phyloP scores from a whole-genome alignment of 192 early-diverging fungal species.

The Coemansia sp. region DNA sequence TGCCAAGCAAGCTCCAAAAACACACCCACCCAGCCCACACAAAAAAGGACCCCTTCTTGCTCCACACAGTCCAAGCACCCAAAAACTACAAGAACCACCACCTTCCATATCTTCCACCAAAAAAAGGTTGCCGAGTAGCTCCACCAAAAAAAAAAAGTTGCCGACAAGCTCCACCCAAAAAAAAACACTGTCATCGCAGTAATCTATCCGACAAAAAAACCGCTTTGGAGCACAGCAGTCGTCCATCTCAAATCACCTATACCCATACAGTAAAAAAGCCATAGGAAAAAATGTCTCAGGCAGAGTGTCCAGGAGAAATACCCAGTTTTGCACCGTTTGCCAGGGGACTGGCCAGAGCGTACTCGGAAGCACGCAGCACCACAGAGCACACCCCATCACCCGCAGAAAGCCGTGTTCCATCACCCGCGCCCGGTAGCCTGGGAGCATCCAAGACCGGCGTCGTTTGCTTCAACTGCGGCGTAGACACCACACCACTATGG shows the following conservation, averaged over 20 bases:
- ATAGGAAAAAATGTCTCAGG: slow-evolving; percentile 2
- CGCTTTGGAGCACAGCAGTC: background rate
- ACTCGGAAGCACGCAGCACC: background rate
- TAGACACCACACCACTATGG: slow-evolving; percentile 70
- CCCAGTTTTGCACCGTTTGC: slow-evolving; percentile 5
- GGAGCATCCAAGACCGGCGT: background rate
- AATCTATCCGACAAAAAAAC: no score
- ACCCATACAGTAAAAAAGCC: background rate
- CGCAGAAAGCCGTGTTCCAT: background rate
- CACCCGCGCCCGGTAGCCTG: background rate
- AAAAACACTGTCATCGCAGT: no score
- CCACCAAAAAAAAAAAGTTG: no score
- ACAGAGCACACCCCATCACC: no score
- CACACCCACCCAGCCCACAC: background rate
- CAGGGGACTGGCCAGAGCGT: slow-evolving; percentile 1
- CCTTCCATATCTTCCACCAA: background rate
- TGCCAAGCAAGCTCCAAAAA: background rate
- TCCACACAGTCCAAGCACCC: background rate
- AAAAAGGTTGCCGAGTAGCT: no score
- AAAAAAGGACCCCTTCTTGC: background rate
- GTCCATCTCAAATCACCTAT: background rate
- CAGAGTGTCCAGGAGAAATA: no score
- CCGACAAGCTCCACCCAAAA: no score
- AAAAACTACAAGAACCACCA: no score
- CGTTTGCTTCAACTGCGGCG: slow-evolving; percentile 70